These are phyloP conservation scores for Trichothecium sympodiale DNA, from an alignment of 2,329 filamentous ascomycete species.

Conservation along the genomic window DNA sequence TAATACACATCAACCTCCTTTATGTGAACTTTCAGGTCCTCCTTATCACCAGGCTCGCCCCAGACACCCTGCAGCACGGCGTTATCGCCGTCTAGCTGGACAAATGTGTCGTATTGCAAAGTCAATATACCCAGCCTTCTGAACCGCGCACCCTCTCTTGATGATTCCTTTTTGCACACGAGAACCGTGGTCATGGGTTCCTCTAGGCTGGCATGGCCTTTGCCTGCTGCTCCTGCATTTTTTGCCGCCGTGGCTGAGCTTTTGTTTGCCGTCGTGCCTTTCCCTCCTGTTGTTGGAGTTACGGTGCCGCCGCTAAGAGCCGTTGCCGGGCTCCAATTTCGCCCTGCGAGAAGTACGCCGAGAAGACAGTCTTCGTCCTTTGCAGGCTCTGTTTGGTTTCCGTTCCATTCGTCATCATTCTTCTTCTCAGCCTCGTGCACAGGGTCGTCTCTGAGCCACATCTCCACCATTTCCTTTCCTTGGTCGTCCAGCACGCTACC, in stretches of 20 bases:
- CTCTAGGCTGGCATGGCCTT: neutral
- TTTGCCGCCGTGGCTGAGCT: neutral
- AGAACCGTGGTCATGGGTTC: slow-evolving; percentile 13
- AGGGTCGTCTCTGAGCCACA: no score
- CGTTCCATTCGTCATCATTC: neutral
- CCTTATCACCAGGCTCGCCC: slow-evolving; percentile 7
- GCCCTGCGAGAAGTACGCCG: slow-evolving; percentile 5
- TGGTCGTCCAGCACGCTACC: neutral
- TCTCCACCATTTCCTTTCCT: neutral
- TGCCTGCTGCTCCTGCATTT: neutral
- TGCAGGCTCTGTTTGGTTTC: neutral
- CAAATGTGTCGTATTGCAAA: slow-evolving; percentile 13
- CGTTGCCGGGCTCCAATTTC: slow-evolving; percentile 2
- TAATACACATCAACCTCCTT: slow-evolving; percentile 24
- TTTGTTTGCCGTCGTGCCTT: neutral
- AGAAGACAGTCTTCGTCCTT: slow-evolving; percentile 2
- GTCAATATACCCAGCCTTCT: slow-evolving; percentile 2
- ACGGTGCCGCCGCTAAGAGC: neutral
- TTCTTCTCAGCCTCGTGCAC: no score
- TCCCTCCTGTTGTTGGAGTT: neutral
- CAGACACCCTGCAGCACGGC: slow-evolving; percentile 13
- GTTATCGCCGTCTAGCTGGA: slow-evolving; percentile 10
- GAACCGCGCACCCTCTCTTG: neutral
- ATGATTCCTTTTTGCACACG: slow-evolving; percentile 13
- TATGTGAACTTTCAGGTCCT: slow-evolving; percentile 15